Conservation (phyloP, 768 basidiomycete genomes). For the Pholiota conissans region DNA sequence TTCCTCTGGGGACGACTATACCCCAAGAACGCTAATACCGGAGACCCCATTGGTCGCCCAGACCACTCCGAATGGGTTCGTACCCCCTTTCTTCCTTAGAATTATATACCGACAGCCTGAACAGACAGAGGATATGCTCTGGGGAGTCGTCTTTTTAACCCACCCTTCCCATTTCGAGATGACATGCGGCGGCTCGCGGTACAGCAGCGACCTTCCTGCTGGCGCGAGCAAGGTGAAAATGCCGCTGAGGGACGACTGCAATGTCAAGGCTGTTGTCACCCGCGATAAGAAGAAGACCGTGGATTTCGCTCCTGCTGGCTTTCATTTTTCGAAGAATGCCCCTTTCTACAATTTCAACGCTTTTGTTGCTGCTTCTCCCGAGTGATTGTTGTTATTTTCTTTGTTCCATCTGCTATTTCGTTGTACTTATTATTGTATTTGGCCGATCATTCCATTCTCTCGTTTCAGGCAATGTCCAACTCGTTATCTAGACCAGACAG, state of each 20-base stretch:
- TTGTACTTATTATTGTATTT: too few species aligned
- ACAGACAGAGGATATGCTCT: slow-evolving; percentile 56
- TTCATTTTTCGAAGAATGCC: slow-evolving; percentile 42
- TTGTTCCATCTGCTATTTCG: too few species aligned
- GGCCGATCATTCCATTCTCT: too few species aligned
- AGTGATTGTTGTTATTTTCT: not conserved
- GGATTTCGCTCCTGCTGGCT: slow-evolving; percentile 40
- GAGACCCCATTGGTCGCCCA: slow-evolving; percentile 22
- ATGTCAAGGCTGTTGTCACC: slow-evolving; percentile 17
- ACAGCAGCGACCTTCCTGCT: slow-evolving; percentile 27
- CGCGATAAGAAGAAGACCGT: slow-evolving; percentile 36
- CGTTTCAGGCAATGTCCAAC: too few species aligned
- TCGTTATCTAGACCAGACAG: too few species aligned
- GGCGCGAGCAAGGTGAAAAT: slow-evolving; percentile 54
- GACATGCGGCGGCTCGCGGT: slow-evolving; percentile 33
- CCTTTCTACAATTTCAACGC: slow-evolving; percentile 64
- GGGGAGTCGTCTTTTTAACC: slow-evolving; percentile 51
- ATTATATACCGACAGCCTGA: not conserved
- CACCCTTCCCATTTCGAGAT: slow-evolving; percentile 41
- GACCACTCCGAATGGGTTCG: not conserved
- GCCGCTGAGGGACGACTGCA: slow-evolving; percentile 27
- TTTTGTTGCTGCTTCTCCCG: slow-evolving; percentile 42
- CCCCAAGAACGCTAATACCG: slow-evolving; percentile 37
- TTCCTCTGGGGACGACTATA: slow-evolving; percentile 59
- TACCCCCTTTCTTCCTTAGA: not conserved